These are phyloP conservation scores for Apostasia shenzhenica DNA, from an alignment of 106 monocot species.

Conservation along the genomic window DNA sequence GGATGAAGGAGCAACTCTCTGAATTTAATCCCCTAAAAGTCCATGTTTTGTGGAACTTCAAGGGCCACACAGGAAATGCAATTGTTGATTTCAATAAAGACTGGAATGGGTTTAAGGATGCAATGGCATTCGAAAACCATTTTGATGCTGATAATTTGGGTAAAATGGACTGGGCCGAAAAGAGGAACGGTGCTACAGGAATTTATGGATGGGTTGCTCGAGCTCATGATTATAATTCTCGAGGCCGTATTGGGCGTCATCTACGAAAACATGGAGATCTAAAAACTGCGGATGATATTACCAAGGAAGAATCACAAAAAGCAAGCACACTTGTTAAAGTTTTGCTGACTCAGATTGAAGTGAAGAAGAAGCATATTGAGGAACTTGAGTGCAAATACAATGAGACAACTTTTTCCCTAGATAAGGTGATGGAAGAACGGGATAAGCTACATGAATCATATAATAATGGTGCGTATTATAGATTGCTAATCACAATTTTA, in stretches of 20 bases:
- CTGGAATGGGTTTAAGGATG: constrained; percentile 69
- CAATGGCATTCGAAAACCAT: constrained; percentile 59
- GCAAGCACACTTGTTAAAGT: constrained; percentile 35
- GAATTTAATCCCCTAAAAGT: constrained; percentile 49
- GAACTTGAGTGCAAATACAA: constrained; percentile 52
- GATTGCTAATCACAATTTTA: constrained; percentile 1
- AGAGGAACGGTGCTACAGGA: constrained; percentile 4
- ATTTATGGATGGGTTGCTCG: constrained; percentile 78
- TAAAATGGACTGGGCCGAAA: constrained; percentile 31
- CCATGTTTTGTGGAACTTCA: constrained; percentile 35
- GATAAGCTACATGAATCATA: constrained; percentile 39
- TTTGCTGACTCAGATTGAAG: constrained; percentile 40
- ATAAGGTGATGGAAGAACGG: constrained; percentile 37
- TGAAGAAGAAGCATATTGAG: constrained; percentile 33
- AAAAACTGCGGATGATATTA: constrained; percentile 46
- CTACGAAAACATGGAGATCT: constrained; percentile 51
- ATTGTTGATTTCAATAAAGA: constrained; percentile 64
- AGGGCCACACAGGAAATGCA: constrained; percentile 54
- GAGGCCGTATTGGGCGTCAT: constrained; percentile 30
- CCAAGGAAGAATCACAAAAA: constrained; percentile 31
- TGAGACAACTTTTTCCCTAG: constrained; percentile 30
- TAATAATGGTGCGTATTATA: constrained; percentile 39
- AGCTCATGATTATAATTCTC: constrained; percentile 44
- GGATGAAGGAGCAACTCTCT: constrained; percentile 34
- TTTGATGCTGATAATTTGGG: constrained; percentile 34